Evolutionary conservation across 768 basidiomycete genomes (phyloP).

Genomic region (Pulveroboletus sp.): DNA sequence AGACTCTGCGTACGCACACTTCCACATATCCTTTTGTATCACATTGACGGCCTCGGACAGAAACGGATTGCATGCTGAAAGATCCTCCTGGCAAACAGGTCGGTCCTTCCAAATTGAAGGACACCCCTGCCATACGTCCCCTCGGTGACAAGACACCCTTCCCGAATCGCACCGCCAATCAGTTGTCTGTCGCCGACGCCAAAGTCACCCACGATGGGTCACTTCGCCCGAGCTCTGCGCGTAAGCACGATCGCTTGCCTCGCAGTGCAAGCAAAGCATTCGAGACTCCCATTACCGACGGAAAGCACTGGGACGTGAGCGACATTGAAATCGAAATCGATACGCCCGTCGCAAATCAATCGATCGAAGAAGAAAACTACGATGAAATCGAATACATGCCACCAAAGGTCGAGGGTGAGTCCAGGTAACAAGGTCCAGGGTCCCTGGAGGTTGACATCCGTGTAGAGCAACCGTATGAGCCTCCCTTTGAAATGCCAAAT

Average conservation of each 20-base stretch:
- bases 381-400: slow-evolving; percentile 57
- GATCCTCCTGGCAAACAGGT: slow-evolving; percentile 25
- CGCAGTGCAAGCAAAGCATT: slow-evolving; percentile 48
- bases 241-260: slow-evolving; percentile 59
- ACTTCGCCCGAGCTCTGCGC: slow-evolving; percentile 62
- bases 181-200: slow-evolving; percentile 33
- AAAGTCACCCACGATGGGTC: slow-evolving; percentile 42
- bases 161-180: slow-evolving; percentile 49
- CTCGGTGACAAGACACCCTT: slow-evolving; percentile 76
- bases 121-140: slow-evolving; percentile 39
- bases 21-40: no score
- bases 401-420: slow-evolving; percentile 47
- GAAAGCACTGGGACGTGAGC: slow-evolving; percentile 74
- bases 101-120: slow-evolving; percentile 23
- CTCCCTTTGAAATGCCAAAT: slow-evolving; percentile 48
- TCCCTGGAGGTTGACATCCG: background rate
- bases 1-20: slow-evolving; percentile 26
- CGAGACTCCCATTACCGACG: slow-evolving; percentile 63
- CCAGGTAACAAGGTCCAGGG: background rate
- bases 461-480: slow-evolving; percentile 41
- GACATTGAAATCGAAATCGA: slow-evolving; percentile 44
- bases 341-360: slow-evolving; percentile 18
- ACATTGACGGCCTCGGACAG: slow-evolving; percentile 6
- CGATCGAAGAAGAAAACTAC: slow-evolving; percentile 31
- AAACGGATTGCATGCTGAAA: slow-evolving; percentile 20